Percentiles rank a stretch among this genome's conserved stretches.
Conservation (phyloP, 208 protist species). For the Wallacemonas sp. region DNA sequence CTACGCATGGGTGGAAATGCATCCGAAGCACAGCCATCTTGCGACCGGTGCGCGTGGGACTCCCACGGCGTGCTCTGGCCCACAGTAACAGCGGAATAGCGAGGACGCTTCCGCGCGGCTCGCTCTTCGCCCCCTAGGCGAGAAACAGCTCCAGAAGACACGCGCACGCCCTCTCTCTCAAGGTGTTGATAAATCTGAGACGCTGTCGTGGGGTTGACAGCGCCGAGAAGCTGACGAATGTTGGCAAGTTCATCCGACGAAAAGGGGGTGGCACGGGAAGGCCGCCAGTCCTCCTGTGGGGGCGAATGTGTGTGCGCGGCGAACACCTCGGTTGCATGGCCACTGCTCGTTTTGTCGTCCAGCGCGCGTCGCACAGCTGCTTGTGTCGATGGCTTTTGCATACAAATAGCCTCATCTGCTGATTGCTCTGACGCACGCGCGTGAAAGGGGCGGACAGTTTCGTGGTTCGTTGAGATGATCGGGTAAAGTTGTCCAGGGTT, state of each 20-base stretch:
- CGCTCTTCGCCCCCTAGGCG: conserved; percentile 17
- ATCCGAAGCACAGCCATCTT: too few species aligned
- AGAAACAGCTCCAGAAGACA: conserved; percentile 18
- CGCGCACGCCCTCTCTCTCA: conserved; percentile 23
- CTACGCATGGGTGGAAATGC: too few species aligned
- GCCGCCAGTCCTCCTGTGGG: too few species aligned
- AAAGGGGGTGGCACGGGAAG: conserved; percentile 16
- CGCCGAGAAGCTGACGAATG: conserved; percentile 49
- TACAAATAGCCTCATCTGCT: conserved; percentile 42
- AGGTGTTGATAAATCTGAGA: conserved; percentile 32
- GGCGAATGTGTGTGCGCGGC: too few species aligned
- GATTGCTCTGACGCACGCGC: conserved; percentile 22
- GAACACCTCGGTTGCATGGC: too few species aligned
- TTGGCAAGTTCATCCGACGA: conserved; percentile 48
- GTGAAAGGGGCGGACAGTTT: conserved; percentile 50
- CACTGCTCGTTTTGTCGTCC: too few species aligned
- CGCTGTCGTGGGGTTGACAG: conserved; percentile 38
- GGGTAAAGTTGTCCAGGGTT: conserved; percentile 63
- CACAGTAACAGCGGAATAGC: background rate
- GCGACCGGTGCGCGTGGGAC: too few species aligned
- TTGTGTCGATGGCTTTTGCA: conserved; percentile 22
- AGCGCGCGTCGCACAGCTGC: conserved; percentile 28
- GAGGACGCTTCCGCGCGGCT: conserved; percentile 23
- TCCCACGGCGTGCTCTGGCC: too few species aligned
- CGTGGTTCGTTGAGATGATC: conserved; percentile 23